Conservation (phyloP, 1,284 basidiomycete species). For the Boletus subluridellus region DNA sequence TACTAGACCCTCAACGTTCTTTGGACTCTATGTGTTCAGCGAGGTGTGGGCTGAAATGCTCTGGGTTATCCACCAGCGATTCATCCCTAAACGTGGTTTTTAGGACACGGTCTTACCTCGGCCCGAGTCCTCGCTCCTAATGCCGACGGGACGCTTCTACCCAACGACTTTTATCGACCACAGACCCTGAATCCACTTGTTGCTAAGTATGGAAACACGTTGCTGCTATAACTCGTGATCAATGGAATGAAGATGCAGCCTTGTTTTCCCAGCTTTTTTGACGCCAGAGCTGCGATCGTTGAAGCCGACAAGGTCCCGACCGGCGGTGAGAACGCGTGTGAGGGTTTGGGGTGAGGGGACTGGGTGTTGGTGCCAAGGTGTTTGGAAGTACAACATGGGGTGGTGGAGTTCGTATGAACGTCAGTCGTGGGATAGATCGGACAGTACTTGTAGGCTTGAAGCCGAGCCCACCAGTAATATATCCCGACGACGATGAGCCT, state of each 20-base stretch:
- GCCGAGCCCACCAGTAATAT: too few species aligned
- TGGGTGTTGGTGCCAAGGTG: conserved; percentile 74
- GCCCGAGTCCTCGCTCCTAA: conserved; percentile 69
- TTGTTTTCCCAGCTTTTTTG: conserved; percentile 88
- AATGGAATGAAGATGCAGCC: conserved; percentile 94
- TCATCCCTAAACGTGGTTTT: too few species aligned
- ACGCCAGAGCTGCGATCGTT: conserved; percentile 90
- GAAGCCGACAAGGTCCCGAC: conserved; percentile 90
- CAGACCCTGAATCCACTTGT: conserved; percentile 47
- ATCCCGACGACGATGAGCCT: too few species aligned
- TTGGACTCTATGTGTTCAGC: too few species aligned
- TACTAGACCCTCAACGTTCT: too few species aligned
- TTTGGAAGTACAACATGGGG: conserved; percentile 89
- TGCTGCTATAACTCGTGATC: conserved; percentile 82
- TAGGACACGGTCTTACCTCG: conserved; percentile 60
- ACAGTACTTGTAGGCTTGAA: too few species aligned
- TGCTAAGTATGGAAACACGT: conserved; percentile 90
- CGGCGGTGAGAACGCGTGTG: conserved; percentile 88
- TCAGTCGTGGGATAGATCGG: too few species aligned
- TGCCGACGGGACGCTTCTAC: conserved; percentile 57
- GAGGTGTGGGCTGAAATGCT: too few species aligned
- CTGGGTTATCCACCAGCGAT: too few species aligned
- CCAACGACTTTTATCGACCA: conserved; percentile 71
- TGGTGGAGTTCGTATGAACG: conserved; percentile 69
- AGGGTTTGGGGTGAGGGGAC: conserved; percentile 80